A percentile compares a stretch with the other conserved stretches of the same genome.
These are phyloP conservation scores for Scutellaria minor DNA, from an alignment of 257 asterid species.

Conservation along the genomic window DNA sequence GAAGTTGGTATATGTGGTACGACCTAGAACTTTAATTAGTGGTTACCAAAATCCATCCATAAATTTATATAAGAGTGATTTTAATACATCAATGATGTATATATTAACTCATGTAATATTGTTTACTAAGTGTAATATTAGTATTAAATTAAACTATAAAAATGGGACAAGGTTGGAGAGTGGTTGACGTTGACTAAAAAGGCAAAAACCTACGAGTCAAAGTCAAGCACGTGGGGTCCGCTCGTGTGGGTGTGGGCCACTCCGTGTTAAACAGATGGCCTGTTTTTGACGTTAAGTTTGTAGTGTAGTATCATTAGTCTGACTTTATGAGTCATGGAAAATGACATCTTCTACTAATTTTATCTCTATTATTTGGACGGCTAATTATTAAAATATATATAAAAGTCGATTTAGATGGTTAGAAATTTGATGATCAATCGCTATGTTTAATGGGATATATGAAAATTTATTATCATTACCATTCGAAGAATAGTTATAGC, in stretches of 20 bases:
- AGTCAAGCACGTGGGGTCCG: constrained; percentile 46
- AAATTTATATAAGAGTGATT: no score
- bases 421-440: no score
- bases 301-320: constrained; percentile 33
- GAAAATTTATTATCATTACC: neutral
- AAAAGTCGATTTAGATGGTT: neutral
- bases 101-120: no score
- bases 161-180: neutral
- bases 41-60: no score
- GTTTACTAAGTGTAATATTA: no score
- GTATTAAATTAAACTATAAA: neutral
- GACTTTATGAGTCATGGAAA: constrained; percentile 36
- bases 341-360: constrained; percentile 26
- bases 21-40: no score
- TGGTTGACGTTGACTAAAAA: constrained; percentile 33
- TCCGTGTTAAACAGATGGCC: neutral
- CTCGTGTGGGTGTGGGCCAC: constrained; percentile 32
- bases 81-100: no score
- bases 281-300: constrained; percentile 35
- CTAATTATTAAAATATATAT: neutral
- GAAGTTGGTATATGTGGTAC: no score
- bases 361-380: neutral
- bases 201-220: constrained; percentile 25
- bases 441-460: no score
- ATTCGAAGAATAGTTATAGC: neutral